A percentile compares a stretch with the other conserved stretches of the same genome.
Evolutionary conservation across 2,329 filamentous ascomycete genomes (phyloP).

Genomic region (Lachnellula cervina): DNA sequence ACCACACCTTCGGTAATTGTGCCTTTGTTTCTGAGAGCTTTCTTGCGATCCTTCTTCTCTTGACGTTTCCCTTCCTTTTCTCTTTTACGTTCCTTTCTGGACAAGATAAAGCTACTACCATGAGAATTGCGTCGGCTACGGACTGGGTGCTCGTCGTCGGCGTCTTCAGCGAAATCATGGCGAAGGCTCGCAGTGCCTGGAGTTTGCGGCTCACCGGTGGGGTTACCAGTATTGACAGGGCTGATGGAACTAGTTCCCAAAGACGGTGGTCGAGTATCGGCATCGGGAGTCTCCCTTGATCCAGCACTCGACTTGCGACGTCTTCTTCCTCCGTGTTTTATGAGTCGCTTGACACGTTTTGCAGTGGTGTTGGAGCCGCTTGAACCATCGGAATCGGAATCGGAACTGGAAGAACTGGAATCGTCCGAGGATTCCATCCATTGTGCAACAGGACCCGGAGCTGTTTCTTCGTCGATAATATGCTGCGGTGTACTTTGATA

Average conservation of each 20-base stretch:
- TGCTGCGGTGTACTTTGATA: constrained; percentile 90
- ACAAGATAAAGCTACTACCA: constrained; percentile 13
- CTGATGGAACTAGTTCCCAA: constrained; percentile 29
- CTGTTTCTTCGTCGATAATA: constrained; percentile 85
- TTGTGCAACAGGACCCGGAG: constrained; percentile 76
- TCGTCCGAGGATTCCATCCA: constrained; percentile 64
- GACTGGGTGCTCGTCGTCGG: constrained; percentile 40
- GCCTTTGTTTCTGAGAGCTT: constrained; percentile 17
- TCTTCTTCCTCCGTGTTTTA: constrained; percentile 52
- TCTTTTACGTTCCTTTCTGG: constrained; percentile 31
- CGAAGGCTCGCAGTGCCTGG: constrained; percentile 19
- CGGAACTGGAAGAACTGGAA: constrained; percentile 60
- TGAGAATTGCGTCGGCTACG: constrained; percentile 26
- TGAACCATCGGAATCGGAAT: constrained; percentile 69
- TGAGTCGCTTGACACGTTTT: constrained; percentile 69
- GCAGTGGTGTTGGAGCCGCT: constrained; percentile 67
- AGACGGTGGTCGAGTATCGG: constrained; percentile 39
- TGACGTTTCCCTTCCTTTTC: constrained; percentile 35
- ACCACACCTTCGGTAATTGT: constrained; percentile 20
- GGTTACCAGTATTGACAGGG: constrained; percentile 20
- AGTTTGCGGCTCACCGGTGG: constrained; percentile 19
- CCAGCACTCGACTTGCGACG: constrained; percentile 73
- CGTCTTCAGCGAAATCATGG: constrained; percentile 47
- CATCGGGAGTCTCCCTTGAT: constrained; percentile 55
- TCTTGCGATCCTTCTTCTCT: constrained; percentile 22